phyloP scores from a whole-genome alignment of 305 asterid species.

The Fraxinus sp. region DNA sequence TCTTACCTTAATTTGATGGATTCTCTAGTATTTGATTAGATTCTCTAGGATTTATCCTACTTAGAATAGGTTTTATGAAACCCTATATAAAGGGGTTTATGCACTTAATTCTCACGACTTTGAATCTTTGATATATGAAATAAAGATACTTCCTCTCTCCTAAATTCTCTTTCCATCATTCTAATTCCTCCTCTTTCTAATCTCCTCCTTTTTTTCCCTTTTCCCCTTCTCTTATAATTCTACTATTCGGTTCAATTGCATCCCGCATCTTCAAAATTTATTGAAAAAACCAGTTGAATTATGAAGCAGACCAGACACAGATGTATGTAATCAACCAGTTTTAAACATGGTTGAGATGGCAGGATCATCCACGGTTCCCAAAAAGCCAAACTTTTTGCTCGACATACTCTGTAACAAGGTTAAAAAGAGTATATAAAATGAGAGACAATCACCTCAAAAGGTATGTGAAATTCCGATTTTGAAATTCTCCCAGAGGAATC shows the following conservation, averaged over 20 bases:
- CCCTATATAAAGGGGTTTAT: neutral
- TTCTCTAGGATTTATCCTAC: neutral
- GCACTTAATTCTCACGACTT: neutral
- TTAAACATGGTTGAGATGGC: neutral
- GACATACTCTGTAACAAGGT: neutral
- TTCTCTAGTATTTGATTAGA: neutral
- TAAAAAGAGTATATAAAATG: neutral
- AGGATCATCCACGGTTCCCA: neutral
- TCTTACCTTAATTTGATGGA: neutral
- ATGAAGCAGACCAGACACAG: neutral
- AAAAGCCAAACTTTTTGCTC: conserved; percentile 4
- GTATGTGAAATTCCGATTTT: conserved; percentile 63
- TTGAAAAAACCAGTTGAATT: neutral
- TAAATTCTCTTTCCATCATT: neutral
- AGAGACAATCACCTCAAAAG: conserved; percentile 63
- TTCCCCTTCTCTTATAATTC: neutral
- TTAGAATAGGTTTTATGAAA: neutral
- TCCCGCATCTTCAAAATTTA: neutral
- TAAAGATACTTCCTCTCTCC: neutral
- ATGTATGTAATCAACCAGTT: neutral
- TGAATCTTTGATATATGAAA: neutral
- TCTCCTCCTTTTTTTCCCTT: neutral
- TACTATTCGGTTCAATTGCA: neutral
- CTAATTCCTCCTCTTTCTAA: neutral
- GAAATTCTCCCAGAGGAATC: conserved; percentile 56